Percentiles rank a stretch among this genome's conserved stretches.
These are phyloP conservation scores for Penicillium desertorum DNA, from an alignment of 495 filamentous ascomycete genomes.

Conservation along the genomic window DNA sequence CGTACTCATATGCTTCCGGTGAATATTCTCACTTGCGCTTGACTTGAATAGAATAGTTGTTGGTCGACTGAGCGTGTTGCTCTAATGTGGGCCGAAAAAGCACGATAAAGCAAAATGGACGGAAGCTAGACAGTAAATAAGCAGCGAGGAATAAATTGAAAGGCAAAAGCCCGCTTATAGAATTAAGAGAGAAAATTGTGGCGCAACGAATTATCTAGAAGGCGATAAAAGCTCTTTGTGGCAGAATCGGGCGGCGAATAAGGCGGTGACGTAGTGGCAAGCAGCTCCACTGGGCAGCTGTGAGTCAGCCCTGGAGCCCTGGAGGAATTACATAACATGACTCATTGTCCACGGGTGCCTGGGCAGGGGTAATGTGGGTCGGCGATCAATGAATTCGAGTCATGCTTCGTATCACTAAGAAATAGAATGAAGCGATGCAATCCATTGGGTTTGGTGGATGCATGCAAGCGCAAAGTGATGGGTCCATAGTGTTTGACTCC, in stretches of 20 bases:
- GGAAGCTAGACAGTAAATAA: background rate
- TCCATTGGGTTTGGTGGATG: too few species aligned
- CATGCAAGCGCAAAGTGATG: too few species aligned
- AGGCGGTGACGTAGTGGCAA: slow-evolving; percentile 21
- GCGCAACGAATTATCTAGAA: slow-evolving; percentile 18
- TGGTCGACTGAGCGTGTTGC: background rate
- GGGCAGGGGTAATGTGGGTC: background rate
- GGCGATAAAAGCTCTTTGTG: slow-evolving; percentile 23
- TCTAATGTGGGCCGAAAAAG: background rate
- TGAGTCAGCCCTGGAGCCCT: slow-evolving; percentile 12
- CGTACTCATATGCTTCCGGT: slow-evolving; percentile 5
- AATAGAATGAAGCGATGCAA: background rate
- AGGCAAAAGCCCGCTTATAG: slow-evolving; percentile 10
- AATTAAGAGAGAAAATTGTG: slow-evolving; percentile 5
- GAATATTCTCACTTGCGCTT: background rate
- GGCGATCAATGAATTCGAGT: slow-evolving; percentile 1
- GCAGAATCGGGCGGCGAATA: slow-evolving; percentile 23
- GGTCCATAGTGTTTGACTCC: background rate
- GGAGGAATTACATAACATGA: slow-evolving; percentile 7
- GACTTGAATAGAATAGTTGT: background rate
- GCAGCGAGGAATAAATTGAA: slow-evolving; percentile 8
- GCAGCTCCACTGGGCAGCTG: background rate
- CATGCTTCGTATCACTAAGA: background rate
- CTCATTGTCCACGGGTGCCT: slow-evolving; percentile 12
- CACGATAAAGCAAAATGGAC: background rate